A percentile compares a stretch with the other conserved stretches of the same genome.
These are phyloP conservation scores for Fragilaria crotonensis DNA, from an alignment of 108 stramenopile genomes.

Conservation along the genomic window DNA sequence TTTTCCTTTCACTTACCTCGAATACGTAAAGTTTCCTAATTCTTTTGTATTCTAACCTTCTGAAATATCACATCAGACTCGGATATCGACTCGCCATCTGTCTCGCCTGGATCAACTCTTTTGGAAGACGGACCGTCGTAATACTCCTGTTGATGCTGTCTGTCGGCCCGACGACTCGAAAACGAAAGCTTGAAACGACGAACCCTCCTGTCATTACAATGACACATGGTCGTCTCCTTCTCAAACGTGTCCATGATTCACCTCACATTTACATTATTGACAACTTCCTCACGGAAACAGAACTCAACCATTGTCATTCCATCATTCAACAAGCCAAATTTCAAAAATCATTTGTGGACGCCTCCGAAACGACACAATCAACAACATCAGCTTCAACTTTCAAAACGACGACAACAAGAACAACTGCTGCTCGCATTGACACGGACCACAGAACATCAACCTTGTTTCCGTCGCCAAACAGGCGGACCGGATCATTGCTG, in stretches of 20 bases:
- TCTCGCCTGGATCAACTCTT: too few species aligned
- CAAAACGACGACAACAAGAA: too few species aligned
- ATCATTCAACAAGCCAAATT: slow-evolving; percentile 19
- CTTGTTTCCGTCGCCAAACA: slow-evolving; percentile 46
- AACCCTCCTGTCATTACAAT: neutral
- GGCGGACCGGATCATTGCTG: slow-evolving; percentile 34
- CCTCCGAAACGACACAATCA: too few species aligned
- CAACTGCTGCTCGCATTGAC: too few species aligned
- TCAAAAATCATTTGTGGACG: slow-evolving; percentile 43
- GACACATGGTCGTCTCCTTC: slow-evolving; percentile 5
- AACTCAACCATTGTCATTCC: slow-evolving; percentile 37
- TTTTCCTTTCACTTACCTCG: too few species aligned
- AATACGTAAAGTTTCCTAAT: too few species aligned
- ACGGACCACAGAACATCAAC: slow-evolving; percentile 42
- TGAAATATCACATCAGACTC: too few species aligned
- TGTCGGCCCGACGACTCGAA: neutral
- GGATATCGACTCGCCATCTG: too few species aligned
- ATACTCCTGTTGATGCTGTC: too few species aligned
- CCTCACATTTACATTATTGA: slow-evolving; percentile 56
- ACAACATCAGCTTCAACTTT: too few species aligned
- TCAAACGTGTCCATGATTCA: slow-evolving; percentile 13
- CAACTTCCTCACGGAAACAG: slow-evolving; percentile 48
- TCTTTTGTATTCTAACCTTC: too few species aligned
- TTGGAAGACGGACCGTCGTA: too few species aligned
- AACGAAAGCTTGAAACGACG: neutral